A percentile compares a stretch with the other conserved stretches of the same genome.
These are phyloP conservation scores for Ogataea parapolymorpha DNA, from an alignment of 805 yeast genomes.

Conservation along the genomic window DNA sequence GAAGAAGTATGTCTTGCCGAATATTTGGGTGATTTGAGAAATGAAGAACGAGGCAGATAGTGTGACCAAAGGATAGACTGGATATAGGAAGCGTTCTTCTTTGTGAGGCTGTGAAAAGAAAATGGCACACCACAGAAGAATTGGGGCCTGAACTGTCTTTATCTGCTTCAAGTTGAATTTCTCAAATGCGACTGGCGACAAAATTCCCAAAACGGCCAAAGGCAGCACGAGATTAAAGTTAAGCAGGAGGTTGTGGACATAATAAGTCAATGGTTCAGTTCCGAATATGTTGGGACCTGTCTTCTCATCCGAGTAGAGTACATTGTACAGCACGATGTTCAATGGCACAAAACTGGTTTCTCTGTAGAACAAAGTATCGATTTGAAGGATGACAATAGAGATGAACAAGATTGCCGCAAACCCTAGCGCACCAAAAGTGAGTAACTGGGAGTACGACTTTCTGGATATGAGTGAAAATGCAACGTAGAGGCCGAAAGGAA, in stretches of 20 bases:
- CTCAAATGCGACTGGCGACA: slow-evolving; percentile 27
- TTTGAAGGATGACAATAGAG: slow-evolving; percentile 23
- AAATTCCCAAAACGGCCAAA: slow-evolving; percentile 39
- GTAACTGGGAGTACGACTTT: slow-evolving; percentile 3
- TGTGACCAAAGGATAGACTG: slow-evolving; percentile 69
- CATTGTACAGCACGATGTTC: slow-evolving; percentile 82
- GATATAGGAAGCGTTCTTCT: slow-evolving; percentile 89
- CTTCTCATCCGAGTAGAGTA: slow-evolving; percentile 57
- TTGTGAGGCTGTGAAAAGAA: slow-evolving; percentile 83
- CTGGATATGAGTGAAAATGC: slow-evolving; percentile 12
- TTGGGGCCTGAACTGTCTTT: slow-evolving; percentile 41
- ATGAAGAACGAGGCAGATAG: slow-evolving; percentile 57
- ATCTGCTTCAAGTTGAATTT: slow-evolving; percentile 13
- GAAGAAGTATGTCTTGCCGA: slow-evolving; percentile 15
- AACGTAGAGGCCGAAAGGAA: slow-evolving; percentile 52
- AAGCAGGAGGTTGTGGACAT: slow-evolving; percentile 60
- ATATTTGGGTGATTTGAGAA: slow-evolving; percentile 10
- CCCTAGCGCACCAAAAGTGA: slow-evolving; percentile 18
- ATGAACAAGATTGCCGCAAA: slow-evolving; percentile 16
- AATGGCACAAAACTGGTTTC: slow-evolving; percentile 66
- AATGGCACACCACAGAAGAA: slow-evolving; percentile 62
- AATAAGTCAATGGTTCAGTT: slow-evolving; percentile 73
- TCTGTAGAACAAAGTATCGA: slow-evolving; percentile 64
- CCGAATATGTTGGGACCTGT: slow-evolving; percentile 93
- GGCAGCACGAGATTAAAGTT: slow-evolving; percentile 64